These are phyloP conservation scores for Radiomyces spectabilis DNA, from an alignment of 192 early-diverging fungal genomes.

Conservation along the genomic window DNA sequence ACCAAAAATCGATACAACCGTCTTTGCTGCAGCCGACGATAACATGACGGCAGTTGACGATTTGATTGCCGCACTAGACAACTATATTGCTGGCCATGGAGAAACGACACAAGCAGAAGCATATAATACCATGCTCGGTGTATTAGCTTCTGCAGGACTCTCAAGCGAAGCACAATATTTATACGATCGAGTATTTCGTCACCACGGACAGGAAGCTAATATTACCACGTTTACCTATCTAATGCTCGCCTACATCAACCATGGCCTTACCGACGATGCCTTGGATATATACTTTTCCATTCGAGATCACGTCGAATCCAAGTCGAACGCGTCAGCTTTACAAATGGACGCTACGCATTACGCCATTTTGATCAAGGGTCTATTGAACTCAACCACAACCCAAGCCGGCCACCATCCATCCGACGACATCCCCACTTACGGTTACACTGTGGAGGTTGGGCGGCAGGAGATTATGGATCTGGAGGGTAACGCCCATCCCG, in stretches of 20 bases:
- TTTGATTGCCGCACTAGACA: no score
- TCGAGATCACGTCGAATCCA: conserved; percentile 3
- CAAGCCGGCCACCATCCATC: neutral
- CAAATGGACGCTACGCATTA: neutral
- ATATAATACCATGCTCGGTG: neutral
- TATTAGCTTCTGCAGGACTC: neutral
- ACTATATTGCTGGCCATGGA: no score
- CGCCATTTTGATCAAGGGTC: neutral
- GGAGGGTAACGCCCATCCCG: neutral
- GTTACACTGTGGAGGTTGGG: conserved; percentile 5
- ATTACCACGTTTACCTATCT: conserved; percentile 3
- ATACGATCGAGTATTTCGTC: conserved; percentile 1
- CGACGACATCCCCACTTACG: neutral
- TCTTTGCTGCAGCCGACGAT: no score
- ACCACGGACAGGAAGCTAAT: neutral
- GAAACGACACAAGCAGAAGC: neutral
- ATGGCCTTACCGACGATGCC: conserved; percentile 1
- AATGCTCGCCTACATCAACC: conserved; percentile 10
- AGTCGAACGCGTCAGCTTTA: neutral
- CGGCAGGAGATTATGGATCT: neutral
- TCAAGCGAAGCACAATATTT: conserved; percentile 3
- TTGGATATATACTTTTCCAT: conserved; percentile 20
- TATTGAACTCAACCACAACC: neutral
- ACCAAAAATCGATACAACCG: no score
- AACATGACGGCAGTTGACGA: no score